Base-by-base conservation (phyloP, 352 stramenopile genomes). In the Phytopythium vexans region DNA sequence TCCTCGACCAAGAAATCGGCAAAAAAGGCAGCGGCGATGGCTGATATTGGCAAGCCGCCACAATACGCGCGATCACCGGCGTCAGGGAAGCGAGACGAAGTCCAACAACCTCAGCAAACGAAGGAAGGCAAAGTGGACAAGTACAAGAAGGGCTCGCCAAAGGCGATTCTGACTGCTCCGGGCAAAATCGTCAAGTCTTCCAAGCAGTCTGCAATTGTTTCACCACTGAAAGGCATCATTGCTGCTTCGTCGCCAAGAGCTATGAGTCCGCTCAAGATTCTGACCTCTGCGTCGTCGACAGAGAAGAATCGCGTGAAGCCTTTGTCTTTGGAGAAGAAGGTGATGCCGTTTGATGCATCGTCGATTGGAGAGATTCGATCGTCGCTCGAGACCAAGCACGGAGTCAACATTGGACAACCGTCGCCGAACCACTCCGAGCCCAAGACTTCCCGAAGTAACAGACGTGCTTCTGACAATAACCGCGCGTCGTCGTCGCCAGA, bases 331-430 rank as follows among this genome's bases (percentile, higher is more conserved):
- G 66, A 72, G 44, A 27, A 27, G 21, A 54, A 54, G 2, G 48
- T 74, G n/a, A 52, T 71, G 34, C 67, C 74, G 9, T 86, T 90
- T 31, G 77, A 86, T 46, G 64, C 53, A 34, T 59, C 67, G 8
- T 83, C 77, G 4, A 70, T 88, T 16, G 75, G 66, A 16, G 77
- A 86, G 57, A 86, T 88, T 52, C 77, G 75, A 35, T 67, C 60
- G 4, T 70, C 82, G 52, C 56, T 90, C 33, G 64, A 74, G 40
- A 74, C 61, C 8, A 88, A 86, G 55, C 75, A 90, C 52, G 54
- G 52, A 0, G 51, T 48, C 6, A 66, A 46, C 9, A 64, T 62
- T 10, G 49, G 48, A 8, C 52, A 55, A 34, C 49, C 62, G 7
- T 46, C 54, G 8, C 21, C 40, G 8, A 47, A 41, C 6, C 15